These are phyloP conservation scores for Coccinonectria pachysandricola DNA, from an alignment of 2,329 filamentous ascomycete species.

Conservation along the genomic window DNA sequence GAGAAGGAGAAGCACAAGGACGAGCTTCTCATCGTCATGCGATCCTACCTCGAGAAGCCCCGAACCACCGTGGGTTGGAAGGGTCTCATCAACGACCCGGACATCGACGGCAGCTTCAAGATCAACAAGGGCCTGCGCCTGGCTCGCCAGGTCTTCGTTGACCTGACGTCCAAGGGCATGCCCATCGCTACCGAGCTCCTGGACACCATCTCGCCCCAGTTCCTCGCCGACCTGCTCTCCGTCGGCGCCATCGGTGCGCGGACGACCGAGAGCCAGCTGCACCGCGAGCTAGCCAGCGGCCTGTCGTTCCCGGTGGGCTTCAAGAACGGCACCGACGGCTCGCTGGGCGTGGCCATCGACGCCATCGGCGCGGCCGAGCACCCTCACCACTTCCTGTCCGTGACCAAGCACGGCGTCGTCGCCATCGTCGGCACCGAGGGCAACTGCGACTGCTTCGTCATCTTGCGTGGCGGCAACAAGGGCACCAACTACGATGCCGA, in stretches of 20 bases:
- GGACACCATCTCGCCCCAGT: slow-evolving; percentile 96
- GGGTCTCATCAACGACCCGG: slow-evolving; percentile 95
- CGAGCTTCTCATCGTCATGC: slow-evolving; percentile 92
- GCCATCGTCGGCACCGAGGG: slow-evolving; percentile 90
- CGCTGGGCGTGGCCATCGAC: slow-evolving; percentile 81
- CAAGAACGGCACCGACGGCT: slow-evolving; percentile 98
- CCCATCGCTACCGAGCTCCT: slow-evolving; percentile 96
- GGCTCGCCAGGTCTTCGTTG: slow-evolving; percentile 83
- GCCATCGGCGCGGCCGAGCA: slow-evolving; percentile 88
- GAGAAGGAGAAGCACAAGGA: slow-evolving; percentile 82
- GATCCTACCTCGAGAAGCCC: slow-evolving; percentile 96
- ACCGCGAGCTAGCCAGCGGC: slow-evolving; percentile 87
- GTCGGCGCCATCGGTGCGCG: slow-evolving; percentile 91
- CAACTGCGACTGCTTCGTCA: slow-evolving; percentile 96
- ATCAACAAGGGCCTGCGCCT: slow-evolving; percentile 94
- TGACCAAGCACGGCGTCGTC: slow-evolving; percentile 91
- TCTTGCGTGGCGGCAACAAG: slow-evolving; percentile 82
- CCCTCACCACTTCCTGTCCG: slow-evolving; percentile 92
- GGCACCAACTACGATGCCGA: slow-evolving; percentile 88
- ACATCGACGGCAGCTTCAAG: slow-evolving; percentile 96
- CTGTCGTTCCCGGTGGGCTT: slow-evolving; percentile 96
- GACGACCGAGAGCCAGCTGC: slow-evolving; percentile 91
- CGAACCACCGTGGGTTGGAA: slow-evolving; percentile 98
- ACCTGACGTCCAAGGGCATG: slow-evolving; percentile 86
- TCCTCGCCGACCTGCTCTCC: slow-evolving; percentile 82